Evolutionary conservation across 441 rosid genomes (phyloP), one percentile per base, ranked within the genome.

Genomic region (Brassica balearica): DNA sequence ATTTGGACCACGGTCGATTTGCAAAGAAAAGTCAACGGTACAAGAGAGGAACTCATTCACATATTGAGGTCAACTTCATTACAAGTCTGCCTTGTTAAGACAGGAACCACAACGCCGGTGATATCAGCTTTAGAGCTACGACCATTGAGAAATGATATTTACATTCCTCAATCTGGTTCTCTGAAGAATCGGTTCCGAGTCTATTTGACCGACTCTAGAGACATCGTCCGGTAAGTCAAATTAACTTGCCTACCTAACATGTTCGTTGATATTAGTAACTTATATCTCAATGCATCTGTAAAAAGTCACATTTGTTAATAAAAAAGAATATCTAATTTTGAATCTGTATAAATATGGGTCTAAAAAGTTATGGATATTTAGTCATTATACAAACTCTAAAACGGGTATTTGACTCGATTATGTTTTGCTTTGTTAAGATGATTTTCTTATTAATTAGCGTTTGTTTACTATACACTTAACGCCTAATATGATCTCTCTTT

Each of bases 111-210:
- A 4, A 77, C 84, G 3, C 95, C 95, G 17, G 75, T 88, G 15
- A 85, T 90, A 68, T 88, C 95, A 15, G 81, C 84, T 20, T 67
- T 88, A 23, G 95, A 88, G 48, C 58, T 90, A 7, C 86, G 95
- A 62, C 85, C 70, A 27, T 29, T 88, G 72, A 62, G 55, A n/a
- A 77, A 62, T 64, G 32, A 2, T 9, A 70, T 58, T n/a, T 90
- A 87, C 51, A 10, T 53, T 0, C 83, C 88, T 22, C 56, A 74
- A 17, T 68, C 77, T 14, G 87, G 86, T 58, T 83, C 91, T 17
- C 3, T 79, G 14, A 79, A 79, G 70, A 68, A 0, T 0, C 4
- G 8, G 5, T 79, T 73, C 11, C 81, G 87, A 10, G 70, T 79
- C 65, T 73, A 73, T 27, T 38, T 79, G 27, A 79, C 78, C 3